Conservation (phyloP, 164 flowering plant genomes). For the Vitis labrusca region DNA sequence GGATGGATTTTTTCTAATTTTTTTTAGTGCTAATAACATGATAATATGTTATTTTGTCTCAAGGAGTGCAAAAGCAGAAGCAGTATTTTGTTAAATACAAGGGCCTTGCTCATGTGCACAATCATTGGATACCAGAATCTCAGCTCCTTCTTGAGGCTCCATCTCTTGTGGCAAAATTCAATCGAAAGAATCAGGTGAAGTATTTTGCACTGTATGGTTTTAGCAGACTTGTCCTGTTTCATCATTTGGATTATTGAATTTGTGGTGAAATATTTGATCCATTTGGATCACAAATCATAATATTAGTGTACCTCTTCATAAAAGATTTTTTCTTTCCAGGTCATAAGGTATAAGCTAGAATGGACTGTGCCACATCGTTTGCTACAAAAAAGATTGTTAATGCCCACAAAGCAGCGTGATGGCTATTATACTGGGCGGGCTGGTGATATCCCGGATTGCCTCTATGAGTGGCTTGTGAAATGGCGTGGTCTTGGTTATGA, state of each 20-base stretch:
- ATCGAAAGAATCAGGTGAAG: conserved; percentile 36
- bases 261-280: not conserved
- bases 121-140: conserved; percentile 62
- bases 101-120: conserved; percentile 81
- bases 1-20: not conserved
- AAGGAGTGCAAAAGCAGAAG: conserved; percentile 47
- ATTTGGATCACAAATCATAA: not conserved
- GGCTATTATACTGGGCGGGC: conserved; percentile 8
- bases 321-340: conserved; percentile 23
- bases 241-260: not conserved
- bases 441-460: conserved; percentile 16
- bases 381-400: conserved; percentile 47
- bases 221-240: not conserved
- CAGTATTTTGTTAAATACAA: conserved; percentile 71
- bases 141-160: conserved; percentile 58
- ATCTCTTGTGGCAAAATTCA: conserved; percentile 42
- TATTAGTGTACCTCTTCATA: conserved; percentile 1
- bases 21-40: not conserved
- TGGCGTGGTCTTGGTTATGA: conserved; percentile 80
- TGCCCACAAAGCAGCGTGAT: conserved; percentile 20
- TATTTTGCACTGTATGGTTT: not conserved
- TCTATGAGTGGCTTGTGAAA: conserved; percentile 82
- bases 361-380: conserved; percentile 73
- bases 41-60: conserved; percentile 7
- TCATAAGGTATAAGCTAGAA: conserved; percentile 43